A percentile compares a stretch with the other conserved stretches of the same genome.
Conservation (phyloP, 805 yeast species). For the Schwanniomyces pseudopolymorphus region DNA sequence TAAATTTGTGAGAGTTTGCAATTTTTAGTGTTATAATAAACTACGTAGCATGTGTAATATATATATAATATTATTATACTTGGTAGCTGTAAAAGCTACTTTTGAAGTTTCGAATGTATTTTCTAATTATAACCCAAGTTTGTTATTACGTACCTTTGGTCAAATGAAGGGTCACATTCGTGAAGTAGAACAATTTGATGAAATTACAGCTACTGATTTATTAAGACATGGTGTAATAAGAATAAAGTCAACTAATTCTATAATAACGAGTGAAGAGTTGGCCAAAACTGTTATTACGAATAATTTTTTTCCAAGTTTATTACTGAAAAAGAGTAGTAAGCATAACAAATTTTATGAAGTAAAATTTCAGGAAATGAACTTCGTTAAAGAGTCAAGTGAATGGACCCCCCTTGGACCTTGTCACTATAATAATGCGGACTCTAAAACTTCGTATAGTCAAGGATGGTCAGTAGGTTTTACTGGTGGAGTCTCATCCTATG, state of each 20-base stretch:
- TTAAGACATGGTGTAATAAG: constrained; percentile 12
- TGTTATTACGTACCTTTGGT: constrained; percentile 4
- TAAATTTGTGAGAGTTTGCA: not conserved
- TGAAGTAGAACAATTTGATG: constrained; percentile 9
- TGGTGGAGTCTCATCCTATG: constrained; percentile 5
- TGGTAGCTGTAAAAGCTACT: not conserved
- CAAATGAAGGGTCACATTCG: constrained; percentile 8
- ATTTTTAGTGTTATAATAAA: not conserved
- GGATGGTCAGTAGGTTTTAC: constrained; percentile 11
- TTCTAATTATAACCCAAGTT: constrained; percentile 2
- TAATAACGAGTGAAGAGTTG: constrained; percentile 10
- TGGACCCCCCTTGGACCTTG: constrained; percentile 13
- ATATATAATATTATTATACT: not conserved
- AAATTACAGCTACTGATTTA: constrained; percentile 9
- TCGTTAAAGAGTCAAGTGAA: not conserved
- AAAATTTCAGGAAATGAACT: constrained; percentile 2
- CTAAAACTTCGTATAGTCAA: constrained; percentile 9
- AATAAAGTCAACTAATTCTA: constrained; percentile 8
- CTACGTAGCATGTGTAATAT: not conserved
- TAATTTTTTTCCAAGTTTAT: constrained; percentile 6
- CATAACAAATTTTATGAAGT: constrained; percentile 8
- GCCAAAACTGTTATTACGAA: constrained; percentile 10
- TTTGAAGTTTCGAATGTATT: not conserved
- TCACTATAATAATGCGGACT: constrained; percentile 8
- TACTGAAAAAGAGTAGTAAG: not conserved